Conservation (phyloP, 2,329 filamentous ascomycete species). For the Cucurbitaria berberidis region DNA sequence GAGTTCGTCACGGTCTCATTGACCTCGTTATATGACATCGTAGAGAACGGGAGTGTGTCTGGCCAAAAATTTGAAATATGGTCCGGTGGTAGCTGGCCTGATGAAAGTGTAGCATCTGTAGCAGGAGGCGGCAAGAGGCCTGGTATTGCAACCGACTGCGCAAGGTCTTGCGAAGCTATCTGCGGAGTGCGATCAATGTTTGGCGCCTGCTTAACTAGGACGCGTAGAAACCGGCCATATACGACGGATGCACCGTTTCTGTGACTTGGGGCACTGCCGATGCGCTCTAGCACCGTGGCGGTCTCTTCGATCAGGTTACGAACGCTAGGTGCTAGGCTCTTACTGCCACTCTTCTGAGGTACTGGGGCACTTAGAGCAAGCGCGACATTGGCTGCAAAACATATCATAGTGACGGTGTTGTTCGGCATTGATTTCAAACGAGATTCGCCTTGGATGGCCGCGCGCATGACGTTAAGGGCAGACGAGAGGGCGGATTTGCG, state of each 20-base stretch:
- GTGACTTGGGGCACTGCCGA: conserved; percentile 69
- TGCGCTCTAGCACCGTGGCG: conserved; percentile 70
- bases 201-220: conserved; percentile 45
- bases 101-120: conserved; percentile 7
- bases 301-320: conserved; percentile 64
- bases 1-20: conserved; percentile 69
- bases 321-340: conserved; percentile 44
- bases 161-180: conserved; percentile 4
- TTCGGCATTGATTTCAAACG: conserved; percentile 78
- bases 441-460: conserved; percentile 73
- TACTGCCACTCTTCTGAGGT: conserved; percentile 24
- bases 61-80: conserved; percentile 26
- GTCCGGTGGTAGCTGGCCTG: conserved; percentile 15
- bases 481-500: conserved; percentile 73
- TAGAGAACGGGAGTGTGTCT: conserved; percentile 63
- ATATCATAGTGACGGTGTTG: conserved; percentile 80
- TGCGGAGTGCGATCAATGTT: conserved; percentile 11
- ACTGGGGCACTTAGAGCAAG: conserved; percentile 54
- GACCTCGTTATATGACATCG: conserved; percentile 74
- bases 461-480: conserved; percentile 75
- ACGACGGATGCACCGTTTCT: conserved; percentile 69
- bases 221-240: conserved; percentile 63
- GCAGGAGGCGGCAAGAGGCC: conserved; percentile 11
- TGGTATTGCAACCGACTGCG: conserved; percentile 17
- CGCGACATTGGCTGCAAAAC: conserved; percentile 64